Conservation (phyloP, 116 monocot species). For the Trichopus zeylanicus region DNA sequence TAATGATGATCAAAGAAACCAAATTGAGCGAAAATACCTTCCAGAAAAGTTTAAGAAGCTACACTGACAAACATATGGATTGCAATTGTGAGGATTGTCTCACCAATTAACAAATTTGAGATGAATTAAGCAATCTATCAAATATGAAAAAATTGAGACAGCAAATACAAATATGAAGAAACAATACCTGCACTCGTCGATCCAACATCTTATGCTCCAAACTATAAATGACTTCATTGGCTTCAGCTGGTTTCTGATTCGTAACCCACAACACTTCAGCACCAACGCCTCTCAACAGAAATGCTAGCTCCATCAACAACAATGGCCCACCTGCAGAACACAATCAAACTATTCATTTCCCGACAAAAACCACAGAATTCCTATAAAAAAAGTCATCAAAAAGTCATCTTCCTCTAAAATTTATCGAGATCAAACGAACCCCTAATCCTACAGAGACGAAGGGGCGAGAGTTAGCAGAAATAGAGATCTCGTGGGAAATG, state of each 20-base stretch:
- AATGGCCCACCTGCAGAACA: conserved; percentile 74
- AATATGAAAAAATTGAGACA: too few relatives aligned
- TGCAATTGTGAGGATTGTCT: too few relatives aligned
- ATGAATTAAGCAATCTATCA: too few relatives aligned
- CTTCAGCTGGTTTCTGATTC: conserved; percentile 48
- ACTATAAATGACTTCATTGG: conserved; percentile 45
- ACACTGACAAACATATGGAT: too few relatives aligned
- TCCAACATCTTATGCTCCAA: conserved; percentile 82
- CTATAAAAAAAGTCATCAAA: too few relatives aligned
- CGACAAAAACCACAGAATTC: neutral
- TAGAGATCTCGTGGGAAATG: conserved; percentile 94
- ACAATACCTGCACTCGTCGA: conserved; percentile 63
- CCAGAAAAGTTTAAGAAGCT: too few relatives aligned
- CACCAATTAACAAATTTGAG: too few relatives aligned
- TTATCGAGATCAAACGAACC: too few relatives aligned
- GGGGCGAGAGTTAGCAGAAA: conserved; percentile 49
- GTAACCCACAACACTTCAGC: conserved; percentile 75
- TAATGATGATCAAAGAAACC: neutral
- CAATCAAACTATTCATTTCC: neutral
- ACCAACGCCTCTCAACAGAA: conserved; percentile 74
- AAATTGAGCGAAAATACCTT: neutral
- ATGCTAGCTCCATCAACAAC: conserved; percentile 90
- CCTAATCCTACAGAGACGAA: too few relatives aligned
- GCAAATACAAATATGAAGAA: too few relatives aligned
- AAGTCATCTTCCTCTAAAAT: too few relatives aligned